phyloP scores from a whole-genome alignment of 768 basidiomycete genomes.

The Leccinum uliginosum region DNA sequence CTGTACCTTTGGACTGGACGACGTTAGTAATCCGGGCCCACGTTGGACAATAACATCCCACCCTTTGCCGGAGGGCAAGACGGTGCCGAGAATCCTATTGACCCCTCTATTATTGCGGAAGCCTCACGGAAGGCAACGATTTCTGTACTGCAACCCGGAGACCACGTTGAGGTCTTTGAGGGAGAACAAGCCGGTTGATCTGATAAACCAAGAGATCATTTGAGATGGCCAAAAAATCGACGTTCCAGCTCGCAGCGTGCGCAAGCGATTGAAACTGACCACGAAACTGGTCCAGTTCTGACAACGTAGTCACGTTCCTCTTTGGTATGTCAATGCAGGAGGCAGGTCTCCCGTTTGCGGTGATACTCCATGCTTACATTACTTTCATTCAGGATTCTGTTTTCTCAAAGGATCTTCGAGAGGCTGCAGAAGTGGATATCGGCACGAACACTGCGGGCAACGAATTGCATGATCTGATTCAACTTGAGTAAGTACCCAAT shows the following conservation, averaged over 20 bases:
- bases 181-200: slow-evolving; percentile 91
- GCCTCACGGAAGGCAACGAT: slow-evolving; percentile 89
- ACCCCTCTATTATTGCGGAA: slow-evolving; percentile 88
- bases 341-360: slow-evolving; percentile 37
- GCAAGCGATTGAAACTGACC: slow-evolving; percentile 95
- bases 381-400: slow-evolving; percentile 72
- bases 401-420: slow-evolving; percentile 94
- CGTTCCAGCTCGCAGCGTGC: slow-evolving; percentile 79
- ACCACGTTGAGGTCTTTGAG: slow-evolving; percentile 96
- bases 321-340: slow-evolving; percentile 97
- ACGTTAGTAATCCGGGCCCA: slow-evolving; percentile 94
- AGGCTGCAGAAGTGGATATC: slow-evolving; percentile 95
- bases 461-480: slow-evolving; percentile 93
- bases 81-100: slow-evolving; percentile 63
- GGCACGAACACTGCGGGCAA: slow-evolving; percentile 86
- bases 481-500: too few relatives aligned
- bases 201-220: slow-evolving; percentile 81
- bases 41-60: slow-evolving; percentile 94
- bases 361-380: slow-evolving; percentile 2
- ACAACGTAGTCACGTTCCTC: slow-evolving; percentile 90
- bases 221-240: slow-evolving; percentile 86
- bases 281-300: slow-evolving; percentile 94
- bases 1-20: slow-evolving; percentile 48
- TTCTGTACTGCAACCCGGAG: slow-evolving; percentile 90
- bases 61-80: slow-evolving; percentile 79